Evolutionary conservation across 306 rosid genomes (phyloP).

Genomic region (Vicia villosa): DNA sequence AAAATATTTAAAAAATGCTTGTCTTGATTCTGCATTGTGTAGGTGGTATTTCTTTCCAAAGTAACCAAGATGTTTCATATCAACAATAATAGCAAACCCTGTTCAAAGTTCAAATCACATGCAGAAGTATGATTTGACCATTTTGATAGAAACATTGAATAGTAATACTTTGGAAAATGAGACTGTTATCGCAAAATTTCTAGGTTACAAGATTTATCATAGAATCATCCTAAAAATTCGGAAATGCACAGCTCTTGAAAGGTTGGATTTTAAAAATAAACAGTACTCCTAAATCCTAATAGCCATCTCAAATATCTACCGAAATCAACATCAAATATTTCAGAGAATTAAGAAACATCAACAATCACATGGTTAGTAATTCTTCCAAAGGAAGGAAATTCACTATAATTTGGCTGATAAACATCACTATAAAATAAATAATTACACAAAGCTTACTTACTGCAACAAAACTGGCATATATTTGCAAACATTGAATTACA

Average conservation of each 20-base stretch:
- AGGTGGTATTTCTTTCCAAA: constrained; percentile 16
- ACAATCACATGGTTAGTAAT: constrained; percentile 23
- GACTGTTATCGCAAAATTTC: constrained; percentile 25
- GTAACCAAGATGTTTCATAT: constrained; percentile 31
- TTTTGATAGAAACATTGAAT: constrained; percentile 24
- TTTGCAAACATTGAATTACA: constrained; percentile 7
- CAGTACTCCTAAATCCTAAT: constrained; percentile 25
- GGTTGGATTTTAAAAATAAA: not conserved
- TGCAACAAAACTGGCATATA: constrained; percentile 7
- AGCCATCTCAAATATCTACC: constrained; percentile 30
- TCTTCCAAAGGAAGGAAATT: constrained; percentile 27
- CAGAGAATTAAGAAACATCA: constrained; percentile 25
- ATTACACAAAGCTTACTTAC: constrained; percentile 18
- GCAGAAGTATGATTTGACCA: constrained; percentile 24
- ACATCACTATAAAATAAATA: constrained; percentile 13
- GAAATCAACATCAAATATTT: constrained; percentile 22
- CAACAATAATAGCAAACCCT: constrained; percentile 25
- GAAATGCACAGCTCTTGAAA: constrained; percentile 21
- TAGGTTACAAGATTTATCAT: not conserved
- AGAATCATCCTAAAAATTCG: not conserved
- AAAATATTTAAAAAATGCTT: constrained; percentile 3
- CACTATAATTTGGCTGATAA: constrained; percentile 7
- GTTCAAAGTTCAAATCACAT: constrained; percentile 31
- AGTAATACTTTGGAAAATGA: constrained; percentile 19
- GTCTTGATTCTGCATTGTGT: constrained; percentile 29